These are phyloP conservation scores for Kodamaea kakaduensis DNA, from an alignment of 805 yeast species.

Conservation along the genomic window DNA sequence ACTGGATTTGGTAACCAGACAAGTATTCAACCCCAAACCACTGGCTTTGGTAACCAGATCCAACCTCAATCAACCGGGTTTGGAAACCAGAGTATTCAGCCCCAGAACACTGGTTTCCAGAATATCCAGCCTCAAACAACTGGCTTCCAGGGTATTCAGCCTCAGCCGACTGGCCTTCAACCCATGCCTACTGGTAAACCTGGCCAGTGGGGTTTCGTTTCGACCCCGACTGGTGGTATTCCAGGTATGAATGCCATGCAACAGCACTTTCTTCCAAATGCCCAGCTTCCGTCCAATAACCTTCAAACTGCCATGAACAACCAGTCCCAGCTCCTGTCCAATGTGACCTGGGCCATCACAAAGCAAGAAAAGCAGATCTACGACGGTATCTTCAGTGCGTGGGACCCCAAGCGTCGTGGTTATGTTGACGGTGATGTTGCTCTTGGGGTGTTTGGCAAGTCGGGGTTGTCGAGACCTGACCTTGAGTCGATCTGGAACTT, in stretches of 20 bases:
- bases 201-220: slow-evolving; percentile 77
- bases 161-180: slow-evolving; percentile 46
- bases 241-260: slow-evolving; percentile 68
- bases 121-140: slow-evolving; percentile 11
- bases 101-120: slow-evolving; percentile 28
- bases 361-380: slow-evolving; percentile 83
- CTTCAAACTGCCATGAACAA: slow-evolving; percentile 44
- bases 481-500: slow-evolving; percentile 89
- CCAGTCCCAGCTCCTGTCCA: slow-evolving; percentile 32
- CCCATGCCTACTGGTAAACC: slow-evolving; percentile 64
- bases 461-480: slow-evolving; percentile 82
- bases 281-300: slow-evolving; percentile 33
- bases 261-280: slow-evolving; percentile 60
- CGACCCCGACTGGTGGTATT: slow-evolving; percentile 64
- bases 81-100: slow-evolving; percentile 19
- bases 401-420: slow-evolving; percentile 72
- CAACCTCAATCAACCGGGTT: slow-evolving; percentile 23
- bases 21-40: slow-evolving; percentile 24
- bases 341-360: slow-evolving; percentile 78
- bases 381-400: slow-evolving; percentile 81
- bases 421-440: slow-evolving; percentile 76
- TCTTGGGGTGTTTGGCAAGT: slow-evolving; percentile 81
- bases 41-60: no score
- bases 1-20: slow-evolving; percentile 30
- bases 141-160: slow-evolving; percentile 18